phyloP scores from a whole-genome alignment of 495 filamentous ascomycete genomes.

The Collariella sp. region DNA sequence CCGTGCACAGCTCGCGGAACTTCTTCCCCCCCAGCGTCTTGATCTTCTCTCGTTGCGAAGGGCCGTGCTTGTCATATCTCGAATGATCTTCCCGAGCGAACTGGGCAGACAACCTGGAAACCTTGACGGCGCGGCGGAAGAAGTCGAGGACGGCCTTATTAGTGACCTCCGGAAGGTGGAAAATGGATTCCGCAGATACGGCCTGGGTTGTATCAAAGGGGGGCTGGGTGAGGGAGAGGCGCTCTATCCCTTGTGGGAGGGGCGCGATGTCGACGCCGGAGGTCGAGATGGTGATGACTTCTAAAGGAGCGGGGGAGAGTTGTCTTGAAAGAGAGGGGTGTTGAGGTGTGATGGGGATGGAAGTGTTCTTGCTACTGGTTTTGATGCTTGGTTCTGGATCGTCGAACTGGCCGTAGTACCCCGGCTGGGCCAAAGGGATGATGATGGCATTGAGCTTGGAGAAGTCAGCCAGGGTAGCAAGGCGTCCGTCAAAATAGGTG shows the following conservation, averaged over 20 bases:
- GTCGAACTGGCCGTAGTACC: too few species aligned
- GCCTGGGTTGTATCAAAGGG: neutral
- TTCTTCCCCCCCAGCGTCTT: neutral
- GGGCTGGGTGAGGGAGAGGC: neutral
- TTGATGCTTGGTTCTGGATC: too few species aligned
- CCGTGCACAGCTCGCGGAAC: conserved; percentile 2
- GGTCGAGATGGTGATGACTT: neutral
- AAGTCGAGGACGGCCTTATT: neutral
- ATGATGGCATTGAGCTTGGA: neutral
- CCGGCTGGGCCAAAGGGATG: neutral
- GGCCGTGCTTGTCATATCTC: neutral
- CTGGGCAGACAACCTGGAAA: neutral
- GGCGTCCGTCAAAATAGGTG: neutral
- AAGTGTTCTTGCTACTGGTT: too few species aligned
- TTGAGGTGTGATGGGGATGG: neutral
- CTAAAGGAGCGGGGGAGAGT: neutral
- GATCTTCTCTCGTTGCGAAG: neutral
- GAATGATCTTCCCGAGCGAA: neutral
- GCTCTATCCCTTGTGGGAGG: neutral
- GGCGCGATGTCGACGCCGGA: neutral
- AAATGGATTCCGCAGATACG: conserved; percentile 2
- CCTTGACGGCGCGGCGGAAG: conserved; percentile 7
- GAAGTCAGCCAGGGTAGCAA: neutral
- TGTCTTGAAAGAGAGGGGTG: too few species aligned
- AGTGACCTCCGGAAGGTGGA: conserved; percentile 2